Conservation (phyloP, 306 rosid species). For the Fragaria iinumae region DNA sequence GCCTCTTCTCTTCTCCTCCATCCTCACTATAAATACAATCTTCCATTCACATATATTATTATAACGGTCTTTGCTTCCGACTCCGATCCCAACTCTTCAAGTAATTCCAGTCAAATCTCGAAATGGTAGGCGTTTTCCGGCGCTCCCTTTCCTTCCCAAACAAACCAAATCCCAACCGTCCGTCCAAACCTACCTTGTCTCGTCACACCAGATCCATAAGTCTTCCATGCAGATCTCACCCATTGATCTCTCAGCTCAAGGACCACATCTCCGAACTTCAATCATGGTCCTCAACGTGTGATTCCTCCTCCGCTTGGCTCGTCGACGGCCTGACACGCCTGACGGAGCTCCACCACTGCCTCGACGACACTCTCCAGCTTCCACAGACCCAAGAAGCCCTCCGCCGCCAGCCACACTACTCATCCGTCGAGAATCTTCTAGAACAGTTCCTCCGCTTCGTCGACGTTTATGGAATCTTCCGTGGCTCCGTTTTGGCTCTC, state of each 20-base stretch:
- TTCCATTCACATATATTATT: neutral
- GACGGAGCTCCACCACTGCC: constrained; percentile 50
- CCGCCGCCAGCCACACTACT: constrained; percentile 44
- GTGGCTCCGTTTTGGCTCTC: constrained; percentile 43
- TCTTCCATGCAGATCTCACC: constrained; percentile 93
- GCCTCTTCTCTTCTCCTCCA: neutral
- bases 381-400: constrained; percentile 75
- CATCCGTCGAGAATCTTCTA: constrained; percentile 59
- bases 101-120: neutral
- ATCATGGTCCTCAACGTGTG: constrained; percentile 35
- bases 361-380: constrained; percentile 66
- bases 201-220: constrained; percentile 80
- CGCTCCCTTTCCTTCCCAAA: constrained; percentile 77
- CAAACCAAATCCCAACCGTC: constrained; percentile 54
- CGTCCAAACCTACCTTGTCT: constrained; percentile 46
- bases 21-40: neutral
- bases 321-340: constrained; percentile 55
- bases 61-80: neutral
- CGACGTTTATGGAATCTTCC: constrained; percentile 76
- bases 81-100: neutral
- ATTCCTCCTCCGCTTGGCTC: constrained; percentile 39
- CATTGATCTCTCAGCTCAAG: constrained; percentile 68
- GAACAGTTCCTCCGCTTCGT: constrained; percentile 67
- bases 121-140: constrained; percentile 84
- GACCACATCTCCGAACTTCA: constrained; percentile 47